Evolutionary conservation across 2,329 filamentous ascomycete species (phyloP).

Genomic region (Xylariaceae sp.): DNA sequence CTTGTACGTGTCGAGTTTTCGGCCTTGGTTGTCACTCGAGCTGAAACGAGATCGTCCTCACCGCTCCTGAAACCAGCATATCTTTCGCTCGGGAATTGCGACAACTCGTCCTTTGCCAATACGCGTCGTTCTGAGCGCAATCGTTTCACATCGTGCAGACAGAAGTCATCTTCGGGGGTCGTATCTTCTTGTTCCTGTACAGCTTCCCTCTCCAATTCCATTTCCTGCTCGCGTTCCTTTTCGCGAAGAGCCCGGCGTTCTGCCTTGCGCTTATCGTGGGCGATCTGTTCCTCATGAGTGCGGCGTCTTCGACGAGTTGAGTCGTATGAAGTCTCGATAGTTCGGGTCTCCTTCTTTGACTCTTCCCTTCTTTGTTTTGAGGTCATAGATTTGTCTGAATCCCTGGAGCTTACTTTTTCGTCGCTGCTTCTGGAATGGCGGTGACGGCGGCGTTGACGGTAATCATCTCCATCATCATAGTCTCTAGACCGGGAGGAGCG

Average conservation of each 20-base stretch:
- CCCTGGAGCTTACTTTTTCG: constrained; percentile 19
- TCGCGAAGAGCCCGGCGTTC: constrained; percentile 37
- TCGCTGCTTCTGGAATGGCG: constrained; percentile 26
- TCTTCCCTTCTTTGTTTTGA: constrained; percentile 36
- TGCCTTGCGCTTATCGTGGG: constrained; percentile 45
- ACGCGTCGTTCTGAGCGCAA: constrained; percentile 32
- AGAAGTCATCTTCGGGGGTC: constrained; percentile 24
- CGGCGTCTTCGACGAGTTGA: constrained; percentile 35
- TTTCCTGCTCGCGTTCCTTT: not conserved
- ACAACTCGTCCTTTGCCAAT: constrained; percentile 27
- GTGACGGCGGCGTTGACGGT: constrained; percentile 36
- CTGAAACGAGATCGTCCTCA: constrained; percentile 31
- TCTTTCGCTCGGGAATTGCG: constrained; percentile 32
- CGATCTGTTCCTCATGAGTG: constrained; percentile 44
- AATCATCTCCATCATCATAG: constrained; percentile 23
- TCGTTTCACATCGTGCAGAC: constrained; percentile 38
- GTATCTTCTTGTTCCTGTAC: constrained; percentile 30
- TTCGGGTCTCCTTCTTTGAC: constrained; percentile 13
- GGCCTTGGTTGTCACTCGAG: constrained; percentile 11
- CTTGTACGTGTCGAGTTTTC: not conserved
- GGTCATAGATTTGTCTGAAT: constrained; percentile 31
- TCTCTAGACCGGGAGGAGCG: constrained; percentile 23
- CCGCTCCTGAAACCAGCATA: constrained; percentile 38
- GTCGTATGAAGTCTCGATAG: constrained; percentile 37
- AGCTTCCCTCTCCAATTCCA: constrained; percentile 2